These are phyloP conservation scores for Acaromyces ingoldii DNA, from an alignment of 1,284 basidiomycete genomes.

Conservation along the genomic window DNA sequence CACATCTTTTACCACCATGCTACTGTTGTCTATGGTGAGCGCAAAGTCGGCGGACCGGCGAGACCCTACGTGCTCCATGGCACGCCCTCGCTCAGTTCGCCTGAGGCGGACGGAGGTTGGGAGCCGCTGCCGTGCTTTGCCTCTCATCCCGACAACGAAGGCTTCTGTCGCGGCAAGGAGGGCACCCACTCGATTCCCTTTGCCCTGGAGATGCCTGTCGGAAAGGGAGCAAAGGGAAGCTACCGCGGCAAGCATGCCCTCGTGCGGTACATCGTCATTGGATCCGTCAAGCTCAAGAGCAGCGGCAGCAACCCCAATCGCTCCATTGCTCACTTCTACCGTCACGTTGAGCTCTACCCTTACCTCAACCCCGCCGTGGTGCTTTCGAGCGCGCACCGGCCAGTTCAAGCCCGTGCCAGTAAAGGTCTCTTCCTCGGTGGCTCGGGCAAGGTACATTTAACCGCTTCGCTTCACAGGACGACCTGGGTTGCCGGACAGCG, in stretches of 20 bases:
- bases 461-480: constrained; percentile 67
- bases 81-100: constrained; percentile 30
- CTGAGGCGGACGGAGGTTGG: constrained; percentile 55
- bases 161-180: constrained; percentile 58
- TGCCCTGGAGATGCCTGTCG: constrained; percentile 67
- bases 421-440: constrained; percentile 62
- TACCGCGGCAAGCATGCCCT: constrained; percentile 61
- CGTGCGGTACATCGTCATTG: constrained; percentile 80
- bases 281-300: constrained; percentile 75
- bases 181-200: constrained; percentile 75
- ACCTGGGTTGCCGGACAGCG: constrained; percentile 82
- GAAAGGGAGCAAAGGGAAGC: constrained; percentile 68
- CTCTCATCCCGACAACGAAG: constrained; percentile 62
- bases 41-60: constrained; percentile 31
- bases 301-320: constrained; percentile 54
- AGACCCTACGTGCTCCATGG: constrained; percentile 48
- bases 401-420: constrained; percentile 62
- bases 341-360: constrained; percentile 76
- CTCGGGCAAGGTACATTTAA: constrained; percentile 67
- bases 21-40: constrained; percentile 56
- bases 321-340: constrained; percentile 88
- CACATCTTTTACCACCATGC: constrained; percentile 82
- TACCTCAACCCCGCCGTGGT: constrained; percentile 65
- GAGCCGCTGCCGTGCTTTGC: constrained; percentile 55
- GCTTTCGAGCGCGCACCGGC: constrained; percentile 63